Evolutionary conservation across 768 basidiomycete species (phyloP).

Genomic region (Xerocomus potaroensis): DNA sequence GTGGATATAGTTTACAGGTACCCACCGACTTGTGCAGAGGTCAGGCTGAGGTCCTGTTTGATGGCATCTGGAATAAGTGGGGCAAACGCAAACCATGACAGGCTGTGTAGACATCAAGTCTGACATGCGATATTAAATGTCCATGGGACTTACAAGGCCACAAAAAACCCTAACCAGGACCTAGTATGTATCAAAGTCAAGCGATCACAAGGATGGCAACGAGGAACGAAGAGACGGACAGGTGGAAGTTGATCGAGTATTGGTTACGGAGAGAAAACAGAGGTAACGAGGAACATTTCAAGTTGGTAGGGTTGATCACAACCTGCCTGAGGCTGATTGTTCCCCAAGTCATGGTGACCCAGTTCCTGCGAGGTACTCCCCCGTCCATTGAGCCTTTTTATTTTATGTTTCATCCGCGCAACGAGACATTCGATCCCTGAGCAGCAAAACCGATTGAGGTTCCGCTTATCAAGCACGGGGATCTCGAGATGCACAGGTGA

Average conservation of each 20-base stretch:
- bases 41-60: slow-evolving; percentile 47
- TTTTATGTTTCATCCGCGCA: no score
- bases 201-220: not conserved
- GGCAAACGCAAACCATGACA: slow-evolving; percentile 58
- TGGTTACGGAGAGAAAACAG: slow-evolving; percentile 45
- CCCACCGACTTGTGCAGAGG: slow-evolving; percentile 40
- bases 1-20: not conserved
- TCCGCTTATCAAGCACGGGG: no score
- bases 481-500: no score
- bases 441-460: no score
- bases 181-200: slow-evolving; percentile 18
- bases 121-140: not conserved
- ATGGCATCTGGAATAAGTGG: slow-evolving; percentile 56
- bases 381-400: not conserved
- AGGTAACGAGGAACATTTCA: slow-evolving; percentile 50
- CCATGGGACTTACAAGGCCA: slow-evolving; percentile 36
- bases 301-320: slow-evolving; percentile 45
- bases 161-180: slow-evolving; percentile 43
- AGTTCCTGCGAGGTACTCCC: not conserved
- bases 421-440: no score
- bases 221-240: slow-evolving; percentile 25
- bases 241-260: slow-evolving; percentile 49
- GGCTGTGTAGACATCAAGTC: slow-evolving; percentile 11
- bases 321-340: slow-evolving; percentile 7
- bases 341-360: slow-evolving; percentile 4